Base-by-base conservation (phyloP, 1,139 yeast genomes). In the Kurtzmaniella quercitrusa region DNA sequence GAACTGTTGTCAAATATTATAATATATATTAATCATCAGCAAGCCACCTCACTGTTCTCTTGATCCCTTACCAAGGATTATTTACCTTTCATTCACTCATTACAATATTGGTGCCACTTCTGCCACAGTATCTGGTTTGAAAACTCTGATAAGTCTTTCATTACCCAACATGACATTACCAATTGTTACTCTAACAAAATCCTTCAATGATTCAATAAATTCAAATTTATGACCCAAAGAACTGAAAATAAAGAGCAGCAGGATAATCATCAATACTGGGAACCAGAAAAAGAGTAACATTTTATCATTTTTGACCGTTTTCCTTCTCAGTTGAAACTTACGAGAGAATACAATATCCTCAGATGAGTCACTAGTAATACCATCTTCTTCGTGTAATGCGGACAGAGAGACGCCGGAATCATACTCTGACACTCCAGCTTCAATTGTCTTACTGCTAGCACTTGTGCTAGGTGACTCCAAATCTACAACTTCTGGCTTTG, bases 211-310 rank as follows among this genome's bases (percentile, higher is more conserved):
- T 44, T 73, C 77, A 42, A 72, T 65, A 42, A 60, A 48, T 48
- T 68, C 69, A 45, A 73, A 62, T 48, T 61, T 60, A 56, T 66
- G 73, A 3, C 87, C 86, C 57, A 81, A 70, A 31, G 73, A 70
- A 46, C 75, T 65, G 25, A 82, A 63, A 38, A 81, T 63, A 57
- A 81, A 73, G 41, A 79, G 63, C 1, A 84, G 73, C 2, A 80
- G 52, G 15, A 81, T 70, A 39, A 75, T 49, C 25, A 85, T 56
- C 61, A 85, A 69, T 31, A 82, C 70, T 3, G 94, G 94, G 48
- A 85, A 64, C 98, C 98, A 90, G 74, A 90, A 90, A 58, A 89
- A 86, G 46, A 89, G 68, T 54, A 90, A 70, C 89, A 89, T 85
- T 56, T 82, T 85, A 62, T 90, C 98, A 56, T 89, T 85, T 54